phyloP scores from a whole-genome alignment of 2,329 filamentous ascomycete genomes.

The Sphaerulina vaccinii region DNA sequence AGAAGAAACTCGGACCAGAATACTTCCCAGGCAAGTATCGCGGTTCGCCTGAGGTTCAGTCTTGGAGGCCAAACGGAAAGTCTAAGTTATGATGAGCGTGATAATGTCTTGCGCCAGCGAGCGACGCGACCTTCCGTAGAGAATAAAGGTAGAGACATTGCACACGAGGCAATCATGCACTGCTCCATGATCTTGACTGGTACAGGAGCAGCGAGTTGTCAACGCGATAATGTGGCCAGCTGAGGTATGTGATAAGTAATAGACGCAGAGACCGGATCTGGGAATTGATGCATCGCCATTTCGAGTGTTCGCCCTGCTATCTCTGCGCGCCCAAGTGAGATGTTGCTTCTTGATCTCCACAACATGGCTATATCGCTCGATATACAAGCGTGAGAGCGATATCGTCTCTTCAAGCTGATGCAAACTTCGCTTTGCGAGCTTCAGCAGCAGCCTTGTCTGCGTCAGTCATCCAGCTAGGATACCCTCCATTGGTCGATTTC shows the following conservation, averaged over 20 bases:
- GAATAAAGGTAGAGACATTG: too few relatives aligned
- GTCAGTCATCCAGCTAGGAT: constrained; percentile 45
- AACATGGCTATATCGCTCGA: not conserved
- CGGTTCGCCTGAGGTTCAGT: constrained; percentile 28
- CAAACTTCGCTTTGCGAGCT: constrained; percentile 46
- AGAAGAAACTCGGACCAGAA: constrained; percentile 41
- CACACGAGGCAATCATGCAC: too few relatives aligned
- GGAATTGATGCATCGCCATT: not conserved
- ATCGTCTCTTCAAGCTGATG: constrained; percentile 23
- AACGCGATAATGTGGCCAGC: not conserved
- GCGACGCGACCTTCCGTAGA: too few relatives aligned
- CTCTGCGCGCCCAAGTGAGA: not conserved
- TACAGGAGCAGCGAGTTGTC: not conserved
- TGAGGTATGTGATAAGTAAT: not conserved
- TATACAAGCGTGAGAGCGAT: not conserved
- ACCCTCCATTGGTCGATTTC: constrained; percentile 15
- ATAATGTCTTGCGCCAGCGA: not conserved
- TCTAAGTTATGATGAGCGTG: constrained; percentile 20
- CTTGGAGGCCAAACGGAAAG: constrained; percentile 26
- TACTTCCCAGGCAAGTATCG: constrained; percentile 33
- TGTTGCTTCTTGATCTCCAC: not conserved
- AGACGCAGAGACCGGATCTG: not conserved
- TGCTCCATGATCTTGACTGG: not conserved
- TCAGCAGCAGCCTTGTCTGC: constrained; percentile 46
- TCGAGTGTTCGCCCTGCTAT: not conserved